Base-by-base conservation (phyloP, 805 yeast genomes). In the Wickerhamiella nectarea region DNA sequence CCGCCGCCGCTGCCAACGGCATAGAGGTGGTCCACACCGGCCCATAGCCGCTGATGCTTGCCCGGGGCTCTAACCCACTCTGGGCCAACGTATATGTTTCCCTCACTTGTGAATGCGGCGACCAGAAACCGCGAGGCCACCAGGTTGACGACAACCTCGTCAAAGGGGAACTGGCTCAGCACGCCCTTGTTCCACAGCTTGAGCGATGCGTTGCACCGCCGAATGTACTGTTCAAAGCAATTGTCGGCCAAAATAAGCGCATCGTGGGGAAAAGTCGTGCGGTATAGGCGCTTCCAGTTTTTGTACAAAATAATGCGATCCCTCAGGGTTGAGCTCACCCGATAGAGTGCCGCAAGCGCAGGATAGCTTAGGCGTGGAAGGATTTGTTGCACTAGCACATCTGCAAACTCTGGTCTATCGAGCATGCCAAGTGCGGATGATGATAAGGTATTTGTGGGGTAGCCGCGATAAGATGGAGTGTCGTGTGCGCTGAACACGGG, bases 51-150 rank as follows among this genome's bases (percentile, higher is more conserved):
- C 6, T 4, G 17, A 8, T 20, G 19, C 8, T 21, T n/a, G 3
- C 14, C 25, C 8, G 29, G 36, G 3, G 33, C 36, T 6, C 14
- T 8, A 6, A 5, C 20, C 42, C 42, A 38, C 2, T 31, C 10
- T 11, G 28, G 42, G 9, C 35, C 26, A 31, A 38, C 22, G 8
- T 15, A 38, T 4, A 38, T 17, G 4, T 19, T 24, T 6, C 42
- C 42, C 6, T 25, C 21, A 14, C 4, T 3, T 11, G 34, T 12
- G 14, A 38, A 28, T 12, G 28, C 35, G 5, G 29, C 42, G n/a
- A 38, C 25, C 26, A 38, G 22, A 21, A 38, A 38, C 12, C 42
- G 42, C 6, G 36, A 38, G 9, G 42, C 42, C 18, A 38, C 41
- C 11, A 38, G 12, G 29, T 38, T 19, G n/a, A 12, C 12, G 24